phyloP scores from a whole-genome alignment of 2,329 filamentous ascomycete species.

The Grosmannia clavigera region DNA sequence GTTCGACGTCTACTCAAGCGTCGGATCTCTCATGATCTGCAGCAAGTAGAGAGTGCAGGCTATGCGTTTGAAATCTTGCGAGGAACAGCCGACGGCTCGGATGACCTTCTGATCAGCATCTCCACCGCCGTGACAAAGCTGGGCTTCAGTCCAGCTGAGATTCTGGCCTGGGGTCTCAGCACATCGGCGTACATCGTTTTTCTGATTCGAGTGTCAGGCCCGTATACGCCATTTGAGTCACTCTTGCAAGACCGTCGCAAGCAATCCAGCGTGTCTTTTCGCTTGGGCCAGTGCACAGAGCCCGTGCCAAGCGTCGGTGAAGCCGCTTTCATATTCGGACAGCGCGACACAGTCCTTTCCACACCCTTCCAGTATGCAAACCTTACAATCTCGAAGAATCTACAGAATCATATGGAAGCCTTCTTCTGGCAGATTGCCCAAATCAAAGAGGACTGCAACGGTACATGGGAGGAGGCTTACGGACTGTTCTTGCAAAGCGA shows the following conservation, averaged over 20 bases:
- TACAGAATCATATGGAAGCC: conserved; percentile 55
- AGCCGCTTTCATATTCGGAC: conserved; percentile 22
- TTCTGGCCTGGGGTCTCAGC: conserved; percentile 64
- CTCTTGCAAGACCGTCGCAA: conserved; percentile 24
- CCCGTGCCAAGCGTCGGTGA: conserved; percentile 54
- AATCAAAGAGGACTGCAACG: conserved; percentile 35
- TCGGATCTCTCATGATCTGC: conserved; percentile 46
- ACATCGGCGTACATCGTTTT: conserved; percentile 59
- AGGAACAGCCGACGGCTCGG: conserved; percentile 26
- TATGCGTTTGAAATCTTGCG: conserved; percentile 56
- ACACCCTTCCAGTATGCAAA: conserved; percentile 28
- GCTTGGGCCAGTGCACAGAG: conserved; percentile 55
- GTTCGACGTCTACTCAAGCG: neutral
- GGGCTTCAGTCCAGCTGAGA: conserved; percentile 58
- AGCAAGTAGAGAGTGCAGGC: conserved; percentile 47
- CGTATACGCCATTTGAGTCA: conserved; percentile 48
- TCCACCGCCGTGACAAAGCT: conserved; percentile 60
- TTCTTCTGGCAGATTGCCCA: conserved; percentile 51
- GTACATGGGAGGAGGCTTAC: conserved; percentile 60
- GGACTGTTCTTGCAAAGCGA: conserved; percentile 6
- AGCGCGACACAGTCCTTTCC: neutral
- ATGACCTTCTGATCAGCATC: conserved; percentile 44
- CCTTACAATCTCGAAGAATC: conserved; percentile 59
- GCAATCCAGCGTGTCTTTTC: conserved; percentile 34
- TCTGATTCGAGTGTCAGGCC: conserved; percentile 48